A percentile compares a stretch with the other conserved stretches of the same genome.
These are phyloP conservation scores for Pilaira anomala DNA, from an alignment of 192 early-diverging fungal genomes.

Conservation along the genomic window DNA sequence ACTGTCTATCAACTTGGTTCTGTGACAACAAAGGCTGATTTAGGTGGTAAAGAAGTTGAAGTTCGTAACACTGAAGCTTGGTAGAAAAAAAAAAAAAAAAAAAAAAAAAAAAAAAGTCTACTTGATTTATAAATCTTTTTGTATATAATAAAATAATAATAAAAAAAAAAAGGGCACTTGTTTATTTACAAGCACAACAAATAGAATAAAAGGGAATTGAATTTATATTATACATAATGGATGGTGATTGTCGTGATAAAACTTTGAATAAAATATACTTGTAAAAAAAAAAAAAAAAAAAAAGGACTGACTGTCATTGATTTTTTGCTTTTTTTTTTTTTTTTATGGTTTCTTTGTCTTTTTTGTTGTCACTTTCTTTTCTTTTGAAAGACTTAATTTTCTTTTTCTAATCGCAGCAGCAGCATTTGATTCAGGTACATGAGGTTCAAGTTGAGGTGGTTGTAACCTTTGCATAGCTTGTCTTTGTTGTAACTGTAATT, in stretches of 20 bases:
- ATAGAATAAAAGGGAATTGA: too few species aligned
- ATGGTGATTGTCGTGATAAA: too few species aligned
- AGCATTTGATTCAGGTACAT: background rate
- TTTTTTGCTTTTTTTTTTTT: background rate
- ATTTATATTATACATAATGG: too few species aligned
- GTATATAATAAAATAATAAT: too few species aligned
- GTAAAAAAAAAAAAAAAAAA: too few species aligned
- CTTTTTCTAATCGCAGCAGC: background rate
- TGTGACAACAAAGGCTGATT: conserved; percentile 48
- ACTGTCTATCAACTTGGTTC: conserved; percentile 68
- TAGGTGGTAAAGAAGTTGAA: conserved; percentile 51
- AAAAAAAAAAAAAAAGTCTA: too few species aligned
- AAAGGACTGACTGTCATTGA: too few species aligned
- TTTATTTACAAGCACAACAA: too few species aligned
- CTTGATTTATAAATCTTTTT: too few species aligned
- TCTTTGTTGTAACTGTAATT: background rate
- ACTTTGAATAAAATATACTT: too few species aligned
- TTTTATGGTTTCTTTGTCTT: background rate
- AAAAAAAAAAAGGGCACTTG: background rate
- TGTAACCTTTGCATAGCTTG: conserved; percentile 13
- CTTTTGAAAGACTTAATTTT: background rate
- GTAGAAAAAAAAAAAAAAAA: conserved; percentile 24
- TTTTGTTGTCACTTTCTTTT: background rate
- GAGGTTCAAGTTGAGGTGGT: background rate
- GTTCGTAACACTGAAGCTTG: conserved; percentile 38